phyloP scores from a whole-genome alignment of 805 yeast genomes.

The Brettanomyces custersianus region DNA sequence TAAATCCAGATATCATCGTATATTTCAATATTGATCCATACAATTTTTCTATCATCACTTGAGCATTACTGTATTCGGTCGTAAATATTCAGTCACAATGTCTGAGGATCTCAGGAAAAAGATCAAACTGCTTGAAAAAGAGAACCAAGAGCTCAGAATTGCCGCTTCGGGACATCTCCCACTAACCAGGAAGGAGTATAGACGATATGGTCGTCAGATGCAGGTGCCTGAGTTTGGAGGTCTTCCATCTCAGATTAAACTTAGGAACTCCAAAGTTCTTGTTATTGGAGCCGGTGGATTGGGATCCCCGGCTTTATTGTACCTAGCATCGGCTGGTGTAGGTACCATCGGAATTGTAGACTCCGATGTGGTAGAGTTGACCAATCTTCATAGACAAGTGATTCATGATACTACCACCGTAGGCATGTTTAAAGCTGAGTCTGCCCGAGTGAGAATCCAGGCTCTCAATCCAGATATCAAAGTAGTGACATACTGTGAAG shows the following conservation, averaged over 20 bases:
- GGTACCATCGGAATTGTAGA: conserved; percentile 84
- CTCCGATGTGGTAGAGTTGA: conserved; percentile 71
- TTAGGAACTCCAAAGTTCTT: conserved; percentile 52
- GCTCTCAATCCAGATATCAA: conserved; percentile 62
- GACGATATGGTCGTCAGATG: conserved; percentile 90
- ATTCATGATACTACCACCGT: conserved; percentile 60
- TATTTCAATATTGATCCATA: no score
- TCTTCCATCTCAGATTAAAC: conserved; percentile 42
- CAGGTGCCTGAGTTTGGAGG: conserved; percentile 72
- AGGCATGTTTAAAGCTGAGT: conserved; percentile 67
- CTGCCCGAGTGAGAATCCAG: conserved; percentile 52
- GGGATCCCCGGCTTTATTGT: conserved; percentile 85
- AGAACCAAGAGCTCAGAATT: neutral
- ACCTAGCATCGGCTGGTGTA: conserved; percentile 81
- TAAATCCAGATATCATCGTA: no score
- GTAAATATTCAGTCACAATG: no score
- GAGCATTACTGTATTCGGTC: no score
- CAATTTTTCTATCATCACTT: no score
- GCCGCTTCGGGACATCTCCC: no score
- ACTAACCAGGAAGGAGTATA: conserved; percentile 53
- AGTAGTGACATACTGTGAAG: conserved; percentile 41
- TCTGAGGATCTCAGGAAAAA: neutral
- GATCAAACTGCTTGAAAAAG: neutral
- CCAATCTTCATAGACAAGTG: conserved; percentile 86
- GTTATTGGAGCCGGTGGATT: conserved; percentile 96